Evolutionary conservation across 306 rosid genomes (phyloP).

Genomic region (Prunus campanulata): DNA sequence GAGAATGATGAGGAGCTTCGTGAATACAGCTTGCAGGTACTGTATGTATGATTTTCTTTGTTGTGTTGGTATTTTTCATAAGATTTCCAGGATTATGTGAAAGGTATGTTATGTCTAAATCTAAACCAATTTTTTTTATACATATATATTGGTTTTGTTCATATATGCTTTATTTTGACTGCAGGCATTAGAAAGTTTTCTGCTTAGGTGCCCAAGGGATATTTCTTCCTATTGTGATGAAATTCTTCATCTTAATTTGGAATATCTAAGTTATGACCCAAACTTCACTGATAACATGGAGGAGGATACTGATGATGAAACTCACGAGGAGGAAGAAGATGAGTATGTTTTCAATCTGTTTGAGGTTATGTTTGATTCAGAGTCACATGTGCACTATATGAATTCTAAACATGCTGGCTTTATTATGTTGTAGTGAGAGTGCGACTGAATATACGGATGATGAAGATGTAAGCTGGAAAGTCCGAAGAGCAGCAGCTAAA

Average conservation of each 20-base stretch:
- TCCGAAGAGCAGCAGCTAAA: constrained; percentile 97
- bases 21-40: constrained; percentile 97
- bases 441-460: constrained; percentile 98
- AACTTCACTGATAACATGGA: constrained; percentile 99
- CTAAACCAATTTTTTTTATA: not conserved
- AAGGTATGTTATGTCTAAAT: not conserved
- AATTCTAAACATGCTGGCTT: constrained; percentile 22
- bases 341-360: constrained; percentile 59
- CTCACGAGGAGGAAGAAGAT: constrained; percentile 91
- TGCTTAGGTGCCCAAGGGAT: constrained; percentile 95
- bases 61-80: not conserved
- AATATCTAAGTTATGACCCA: constrained; percentile 92
- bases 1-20: constrained; percentile 98
- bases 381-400: constrained; percentile 8
- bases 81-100: not conserved
- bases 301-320: constrained; percentile 94
- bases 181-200: constrained; percentile 95
- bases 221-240: constrained; percentile 77
- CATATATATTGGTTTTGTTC: not conserved
- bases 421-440: constrained; percentile 72
- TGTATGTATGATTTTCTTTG: constrained; percentile 9
- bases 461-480: constrained; percentile 99
- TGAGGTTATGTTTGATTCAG: constrained; percentile 13
- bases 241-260: constrained; percentile 83
- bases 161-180: constrained; percentile 26